These are phyloP conservation scores for Scedosporium apiospermum DNA, from an alignment of 2,329 filamentous ascomycete species.

Conservation along the genomic window DNA sequence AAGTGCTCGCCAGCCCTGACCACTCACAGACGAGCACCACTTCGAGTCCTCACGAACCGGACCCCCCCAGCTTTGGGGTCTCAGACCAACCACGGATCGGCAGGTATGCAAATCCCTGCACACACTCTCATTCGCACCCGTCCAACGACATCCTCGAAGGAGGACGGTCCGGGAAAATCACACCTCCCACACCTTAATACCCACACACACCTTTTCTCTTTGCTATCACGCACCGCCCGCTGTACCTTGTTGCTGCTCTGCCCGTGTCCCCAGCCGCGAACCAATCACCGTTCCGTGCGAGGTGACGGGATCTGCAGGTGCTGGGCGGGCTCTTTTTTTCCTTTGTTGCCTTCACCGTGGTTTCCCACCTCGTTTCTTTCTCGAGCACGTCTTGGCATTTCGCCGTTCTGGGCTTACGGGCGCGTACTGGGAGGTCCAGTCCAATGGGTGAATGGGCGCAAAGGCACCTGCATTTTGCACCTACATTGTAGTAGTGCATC, in stretches of 20 bases:
- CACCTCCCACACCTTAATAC: not conserved
- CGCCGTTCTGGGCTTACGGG: not conserved
- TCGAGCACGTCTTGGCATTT: not conserved
- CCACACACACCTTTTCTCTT: too few relatives aligned
- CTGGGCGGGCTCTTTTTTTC: not conserved
- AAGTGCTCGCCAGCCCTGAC: not conserved
- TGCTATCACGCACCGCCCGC: not conserved
- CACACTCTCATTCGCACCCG: not conserved
- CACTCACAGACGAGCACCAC: not conserved
- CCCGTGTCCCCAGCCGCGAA: not conserved
- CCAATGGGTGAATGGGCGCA: not conserved
- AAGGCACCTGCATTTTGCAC: not conserved
- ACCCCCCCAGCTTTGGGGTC: not conserved
- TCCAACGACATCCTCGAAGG: too few relatives aligned
- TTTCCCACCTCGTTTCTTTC: not conserved
- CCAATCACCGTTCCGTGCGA: conserved; percentile 1
- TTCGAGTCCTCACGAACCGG: not conserved
- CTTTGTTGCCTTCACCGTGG: not conserved
- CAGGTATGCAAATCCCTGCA: not conserved
- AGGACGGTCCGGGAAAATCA: not conserved
- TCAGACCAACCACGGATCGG: not conserved
- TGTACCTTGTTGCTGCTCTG: not conserved
- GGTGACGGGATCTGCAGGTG: conserved; percentile 6
- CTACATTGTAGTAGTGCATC: too few relatives aligned
- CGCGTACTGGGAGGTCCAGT: not conserved